Percentiles rank a stretch among this genome's conserved stretches.
phyloP scores from a whole-genome alignment of 2,329 filamentous ascomycete genomes.

The Talaromyces funiculosus region DNA sequence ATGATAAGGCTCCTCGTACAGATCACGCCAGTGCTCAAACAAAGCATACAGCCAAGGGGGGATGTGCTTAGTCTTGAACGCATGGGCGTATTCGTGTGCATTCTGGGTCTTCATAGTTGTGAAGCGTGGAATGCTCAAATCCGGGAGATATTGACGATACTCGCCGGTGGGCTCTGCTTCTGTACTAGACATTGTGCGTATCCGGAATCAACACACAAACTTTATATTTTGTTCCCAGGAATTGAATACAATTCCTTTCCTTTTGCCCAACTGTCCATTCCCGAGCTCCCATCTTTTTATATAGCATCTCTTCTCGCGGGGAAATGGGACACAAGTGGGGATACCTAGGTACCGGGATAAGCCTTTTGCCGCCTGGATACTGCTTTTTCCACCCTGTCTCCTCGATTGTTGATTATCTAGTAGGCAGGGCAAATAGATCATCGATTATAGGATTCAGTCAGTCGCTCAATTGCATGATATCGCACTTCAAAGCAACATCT shows the following conservation, averaged over 20 bases:
- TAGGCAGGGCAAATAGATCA: no score
- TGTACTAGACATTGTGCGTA: constrained; percentile 4
- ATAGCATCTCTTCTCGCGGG: not conserved
- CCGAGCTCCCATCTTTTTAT: constrained; percentile 1
- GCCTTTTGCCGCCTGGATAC: constrained; percentile 9
- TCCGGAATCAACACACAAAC: no score
- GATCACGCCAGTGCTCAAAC: constrained; percentile 53
- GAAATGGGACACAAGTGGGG: constrained; percentile 5
- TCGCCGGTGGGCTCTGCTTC: constrained; percentile 24
- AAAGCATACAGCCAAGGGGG: constrained; percentile 64
- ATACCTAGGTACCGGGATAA: constrained; percentile 7
- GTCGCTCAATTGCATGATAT: not conserved
- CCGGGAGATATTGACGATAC: constrained; percentile 58
- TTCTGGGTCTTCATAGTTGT: constrained; percentile 58
- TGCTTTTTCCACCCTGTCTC: not conserved
- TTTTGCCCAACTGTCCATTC: not conserved
- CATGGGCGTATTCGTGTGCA: constrained; percentile 56
- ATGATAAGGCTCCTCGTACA: constrained; percentile 60
- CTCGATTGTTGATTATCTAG: not conserved
- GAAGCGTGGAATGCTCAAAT: constrained; percentile 58
- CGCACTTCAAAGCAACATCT: not conserved
- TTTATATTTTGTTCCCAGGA: no score
- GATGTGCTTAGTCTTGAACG: constrained; percentile 52
- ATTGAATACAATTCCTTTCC: not conserved
- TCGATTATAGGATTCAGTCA: not conserved